Base-by-base conservation (phyloP, 768 basidiomycete species). In the Pholiota molesta region DNA sequence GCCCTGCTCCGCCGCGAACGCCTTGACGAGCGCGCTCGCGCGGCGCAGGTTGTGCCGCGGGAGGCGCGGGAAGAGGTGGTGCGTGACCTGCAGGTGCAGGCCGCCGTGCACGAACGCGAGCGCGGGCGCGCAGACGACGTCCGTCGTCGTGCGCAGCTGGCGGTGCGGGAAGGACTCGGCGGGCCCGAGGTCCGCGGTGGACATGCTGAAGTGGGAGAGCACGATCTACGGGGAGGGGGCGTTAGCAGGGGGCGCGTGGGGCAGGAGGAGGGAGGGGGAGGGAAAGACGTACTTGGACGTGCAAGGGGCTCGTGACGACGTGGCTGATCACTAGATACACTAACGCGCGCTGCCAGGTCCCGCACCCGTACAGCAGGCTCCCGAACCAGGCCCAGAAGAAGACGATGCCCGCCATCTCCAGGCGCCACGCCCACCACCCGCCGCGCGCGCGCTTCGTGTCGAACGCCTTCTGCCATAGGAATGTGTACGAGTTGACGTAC, bases 71-170 rank as follows among this genome's bases (percentile, higher is more conserved):
- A 98, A 98, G 61, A 99, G 83, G 74, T 98, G 96, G 68, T 99
- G 97, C 2, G 97, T 95, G 45, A 98, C 94, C 75, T 99, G 97
- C 13, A 99, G 86, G 68, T 99, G 94, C 19, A 99, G 85, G n/a
- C 97, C 97, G 11, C 97, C 97, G 70, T 99, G 97, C 35, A 99
- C 76, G 71, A 95, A 98, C 55, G 84, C 92, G 67, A 98, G 82
- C 33, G 86, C 85, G 1, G 89, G 81, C 2, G 88, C 86, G 75
- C 97, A 99, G 63, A 92, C 86, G 44, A 99, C 94, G 74, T 99
- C 97, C 49, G 93, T 91, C 0, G 97, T 99, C n/a, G 97, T 99
- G 52, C 97, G 91, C 68, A 99, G 79, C 74, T 99, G 97, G 16
- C 97, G 89, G 67, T 94, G 90, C 3, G 91, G 86, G 79, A 98